Percentiles rank a stretch among this genome's conserved stretches.
phyloP scores from a whole-genome alignment of 73 alveolate species.

The Urostyla sp. region DNA sequence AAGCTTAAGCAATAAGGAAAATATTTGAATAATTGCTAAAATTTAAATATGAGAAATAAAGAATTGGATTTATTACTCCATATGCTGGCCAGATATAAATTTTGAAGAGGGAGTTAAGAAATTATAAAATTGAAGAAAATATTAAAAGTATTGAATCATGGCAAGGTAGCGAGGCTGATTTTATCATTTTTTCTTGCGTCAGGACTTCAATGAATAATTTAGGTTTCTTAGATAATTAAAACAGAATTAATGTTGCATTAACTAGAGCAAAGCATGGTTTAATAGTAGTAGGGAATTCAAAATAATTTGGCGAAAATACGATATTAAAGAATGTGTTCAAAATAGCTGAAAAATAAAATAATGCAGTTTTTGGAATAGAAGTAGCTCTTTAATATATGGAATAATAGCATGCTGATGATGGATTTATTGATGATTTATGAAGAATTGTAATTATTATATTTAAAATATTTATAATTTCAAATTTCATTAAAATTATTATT shows the following conservation, averaged over 20 bases:
- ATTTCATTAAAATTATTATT: no score
- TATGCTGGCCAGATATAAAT: conserved; percentile 1
- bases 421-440: no score
- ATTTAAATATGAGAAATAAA: background rate
- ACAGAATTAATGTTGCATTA: conserved; percentile 81
- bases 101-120: background rate
- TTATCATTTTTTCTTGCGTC: conserved; percentile 1
- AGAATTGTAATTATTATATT: no score
- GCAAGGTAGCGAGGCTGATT: conserved; percentile 38
- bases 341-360: no score
- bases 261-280: conserved; percentile 81
- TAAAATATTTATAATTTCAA: no score
- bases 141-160: conserved; percentile 4
- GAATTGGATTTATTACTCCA: conserved; percentile 26
- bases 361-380: no score
- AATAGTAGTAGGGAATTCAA: conserved; percentile 74
- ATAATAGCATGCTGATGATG: no score
- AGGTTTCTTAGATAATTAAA: conserved; percentile 27
- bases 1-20: background rate
- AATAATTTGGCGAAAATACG: background rate
- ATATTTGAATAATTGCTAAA: background rate
- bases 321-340: background rate
- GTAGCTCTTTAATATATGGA: no score
- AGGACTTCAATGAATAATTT: background rate
- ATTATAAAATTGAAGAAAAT: background rate